phyloP scores from a whole-genome alignment of 495 filamentous ascomycete genomes.

The Bacidia rubella region DNA sequence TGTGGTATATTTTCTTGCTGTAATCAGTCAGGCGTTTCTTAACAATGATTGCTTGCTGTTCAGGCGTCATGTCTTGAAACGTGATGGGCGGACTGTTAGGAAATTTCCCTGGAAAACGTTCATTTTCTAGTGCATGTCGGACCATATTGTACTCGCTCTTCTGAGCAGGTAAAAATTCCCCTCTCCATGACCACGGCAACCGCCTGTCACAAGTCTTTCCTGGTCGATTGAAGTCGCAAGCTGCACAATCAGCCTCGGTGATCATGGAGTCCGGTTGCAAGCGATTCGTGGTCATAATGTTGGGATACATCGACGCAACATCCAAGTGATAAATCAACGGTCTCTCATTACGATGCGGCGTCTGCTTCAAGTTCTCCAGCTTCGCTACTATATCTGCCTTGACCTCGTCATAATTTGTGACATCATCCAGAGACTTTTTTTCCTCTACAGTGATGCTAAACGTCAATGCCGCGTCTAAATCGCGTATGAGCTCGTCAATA shows the following conservation, averaged over 20 bases:
- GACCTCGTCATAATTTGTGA: conserved; percentile 87
- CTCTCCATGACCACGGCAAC: conserved; percentile 95
- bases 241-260: conserved; percentile 84
- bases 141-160: conserved; percentile 99
- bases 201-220: conserved; percentile 94
- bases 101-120: conserved; percentile 66
- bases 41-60: conserved; percentile 70
- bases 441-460: conserved; percentile 93
- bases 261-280: conserved; percentile 98
- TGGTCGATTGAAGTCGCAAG: conserved; percentile 95
- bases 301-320: conserved; percentile 98
- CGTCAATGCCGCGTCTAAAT: conserved; percentile 79
- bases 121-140: conserved; percentile 78
- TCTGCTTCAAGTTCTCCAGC: conserved; percentile 60
- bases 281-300: conserved; percentile 99
- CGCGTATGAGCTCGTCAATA: conserved; percentile 72
- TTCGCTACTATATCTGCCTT: conserved; percentile 67
- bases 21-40: conserved; percentile 86
- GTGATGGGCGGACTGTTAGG: conserved; percentile 55
- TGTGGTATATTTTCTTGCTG: conserved; percentile 98
- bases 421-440: conserved; percentile 82
- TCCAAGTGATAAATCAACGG: conserved; percentile 97
- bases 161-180: conserved; percentile 92
- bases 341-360: conserved; percentile 66
- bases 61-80: conserved; percentile 66